phyloP scores from a whole-genome alignment of 108 stramenopile genomes.

The Nitzschia putrida region DNA sequence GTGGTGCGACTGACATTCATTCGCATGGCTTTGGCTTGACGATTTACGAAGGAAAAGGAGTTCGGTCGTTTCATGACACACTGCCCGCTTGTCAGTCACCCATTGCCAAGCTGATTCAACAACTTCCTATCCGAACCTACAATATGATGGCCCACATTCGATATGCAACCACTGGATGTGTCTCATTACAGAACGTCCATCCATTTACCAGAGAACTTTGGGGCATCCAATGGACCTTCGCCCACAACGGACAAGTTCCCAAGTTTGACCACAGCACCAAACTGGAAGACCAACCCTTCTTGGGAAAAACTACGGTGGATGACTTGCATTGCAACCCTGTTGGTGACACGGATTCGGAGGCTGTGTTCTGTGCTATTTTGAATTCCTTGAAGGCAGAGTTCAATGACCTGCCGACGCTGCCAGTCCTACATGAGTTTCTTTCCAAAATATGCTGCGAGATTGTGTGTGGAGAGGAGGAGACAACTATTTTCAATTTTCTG shows the following conservation, averaged over 20 bases:
- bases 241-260: constrained; percentile 92
- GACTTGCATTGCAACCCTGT: constrained; percentile 62
- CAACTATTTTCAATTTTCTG: constrained; percentile 88
- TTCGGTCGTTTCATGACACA: constrained; percentile 76
- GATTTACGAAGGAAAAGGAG: constrained; percentile 82
- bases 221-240: constrained; percentile 84
- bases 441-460: constrained; percentile 69
- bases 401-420: constrained; percentile 66
- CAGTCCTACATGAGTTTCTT: constrained; percentile 73
- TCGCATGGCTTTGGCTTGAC: constrained; percentile 84
- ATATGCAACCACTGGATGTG: constrained; percentile 83
- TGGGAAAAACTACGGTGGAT: constrained; percentile 23
- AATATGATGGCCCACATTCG: constrained; percentile 93
- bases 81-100: constrained; percentile 67
- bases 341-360: constrained; percentile 91
- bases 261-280: constrained; percentile 38
- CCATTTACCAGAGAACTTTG: constrained; percentile 87
- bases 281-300: constrained; percentile 27
- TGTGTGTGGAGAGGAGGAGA: constrained; percentile 51
- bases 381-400: constrained; percentile 82
- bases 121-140: constrained; percentile 77
- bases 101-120: constrained; percentile 70
- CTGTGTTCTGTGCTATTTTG: constrained; percentile 89
- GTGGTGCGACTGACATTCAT: constrained; percentile 82
- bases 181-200: constrained; percentile 87